Base-by-base conservation (phyloP, 768 basidiomycete genomes). In the Cantharellus anzutake region DNA sequence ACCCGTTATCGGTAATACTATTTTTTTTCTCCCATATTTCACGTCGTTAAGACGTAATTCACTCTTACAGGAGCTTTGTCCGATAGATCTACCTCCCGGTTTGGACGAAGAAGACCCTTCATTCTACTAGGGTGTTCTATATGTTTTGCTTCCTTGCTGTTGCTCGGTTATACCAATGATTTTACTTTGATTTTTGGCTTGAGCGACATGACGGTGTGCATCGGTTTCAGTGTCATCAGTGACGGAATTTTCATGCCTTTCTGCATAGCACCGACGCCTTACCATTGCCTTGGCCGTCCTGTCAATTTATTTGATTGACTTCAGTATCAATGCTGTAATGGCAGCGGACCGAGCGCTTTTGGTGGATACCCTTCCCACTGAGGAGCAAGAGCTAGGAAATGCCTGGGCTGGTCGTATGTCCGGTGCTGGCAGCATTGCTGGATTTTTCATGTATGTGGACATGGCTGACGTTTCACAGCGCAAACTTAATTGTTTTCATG, bases 351-450 rank as follows among this genome's bases (percentile, higher is more conserved):
- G 93, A 55, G 88, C 92, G 0, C 76, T 96, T 5, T 73, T 96
- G 4, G 88, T 98, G 0, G 93, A 98, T 67, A 85, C 78, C 0
- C 69, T 94, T 3, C 83, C 90, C 0, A 72, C 84, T 0, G 67
- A 76, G 1, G 74, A 79, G 35, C 93, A 98, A 68, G 80, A 90
- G 3, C 74, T 77, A 5, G 92, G 86, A 0, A 96, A 93, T 67
- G 92, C 93, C 0, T 98, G 93, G 93, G 93, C 91, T 0, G 88
- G 87, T 0, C 74, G 84, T n/a, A 92, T 96, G 89, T 71, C 86
- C 51, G 88, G 87, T 1, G 66, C 91, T 37, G 93, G 93, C 5
- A 81, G 86, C 59, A 83, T 94, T 0, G 73, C 81, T 2, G 92
- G 92, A 0, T 94, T 92, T 69, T 93, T 86, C 66, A 75, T 88